Base-by-base conservation (phyloP, 345 rosid species). In the Corchorus capsularis region DNA sequence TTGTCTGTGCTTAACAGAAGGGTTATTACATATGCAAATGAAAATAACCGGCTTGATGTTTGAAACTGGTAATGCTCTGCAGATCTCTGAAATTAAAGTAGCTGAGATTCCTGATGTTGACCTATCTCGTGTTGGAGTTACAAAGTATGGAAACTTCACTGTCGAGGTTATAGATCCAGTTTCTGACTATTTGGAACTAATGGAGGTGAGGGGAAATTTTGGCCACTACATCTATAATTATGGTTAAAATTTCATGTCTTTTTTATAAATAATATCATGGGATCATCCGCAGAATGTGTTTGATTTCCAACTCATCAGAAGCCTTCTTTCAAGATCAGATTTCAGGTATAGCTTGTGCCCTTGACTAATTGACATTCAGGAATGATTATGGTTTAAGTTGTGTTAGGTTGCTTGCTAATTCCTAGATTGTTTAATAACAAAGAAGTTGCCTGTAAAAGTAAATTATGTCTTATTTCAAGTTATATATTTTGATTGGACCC, bases 151-250 rank as follows among this genome's bases (percentile, higher is more conserved):
- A 61, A 87, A 77, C 82, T 93, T 93, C 81, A 80, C 74, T 64
- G 92, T 93, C 55, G 98, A 95, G 89, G 98, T 95, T 69, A 82
- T 95, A 73, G 93, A 92, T 82, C 92, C 99, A 4, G 94, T 95
- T 81, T 88, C 94, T 8, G 98, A 93, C 80, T 94, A 91, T 78
- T 82, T 93, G 88, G 98, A 91, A 83, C 84, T 95, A 75, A 87
- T 95, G 98, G 94, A 93, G 94, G 97, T 92, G 69, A 74, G 89
- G 82, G 72, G 62, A 72, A 67, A 39, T 32, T 32, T 27, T 1
- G 22, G 37, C 63, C 60, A 59, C 17, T 65, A 52, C 61, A 19
- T 46, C 54, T 52, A 10, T 43, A 65, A 71, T 67, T 69, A 54
- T n/a, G 66, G 55, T 69, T 78, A 63, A 60, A 57, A 53, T 39